phyloP scores from a whole-genome alignment of 202 grass and related monocot genomes.

The Alloteropsis angusta region DNA sequence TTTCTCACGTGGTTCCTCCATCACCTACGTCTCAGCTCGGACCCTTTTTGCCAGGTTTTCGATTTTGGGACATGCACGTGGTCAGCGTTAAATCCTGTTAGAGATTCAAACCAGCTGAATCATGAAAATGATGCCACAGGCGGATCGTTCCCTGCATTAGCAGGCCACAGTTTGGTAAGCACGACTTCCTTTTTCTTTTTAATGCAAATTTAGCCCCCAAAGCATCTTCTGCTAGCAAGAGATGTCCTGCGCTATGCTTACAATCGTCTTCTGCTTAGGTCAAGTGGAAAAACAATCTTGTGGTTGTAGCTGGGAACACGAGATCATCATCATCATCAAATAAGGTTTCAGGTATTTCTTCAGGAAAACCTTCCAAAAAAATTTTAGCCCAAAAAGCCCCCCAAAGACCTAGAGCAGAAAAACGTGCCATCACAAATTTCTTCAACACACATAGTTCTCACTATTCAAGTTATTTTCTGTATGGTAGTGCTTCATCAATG shows the following conservation, averaged over 20 bases:
- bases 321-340: slow-evolving; percentile 41
- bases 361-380: not conserved
- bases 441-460: not conserved
- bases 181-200: not conserved
- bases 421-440: not conserved
- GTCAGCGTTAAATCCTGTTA: slow-evolving; percentile 44
- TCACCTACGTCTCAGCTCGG: not conserved
- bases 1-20: not conserved
- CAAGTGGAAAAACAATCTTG: slow-evolving; percentile 72
- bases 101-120: slow-evolving; percentile 38
- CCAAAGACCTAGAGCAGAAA: not conserved
- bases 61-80: slow-evolving; percentile 77
- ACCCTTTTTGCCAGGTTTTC: slow-evolving; percentile 50
- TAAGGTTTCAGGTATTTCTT: slow-evolving; percentile 65
- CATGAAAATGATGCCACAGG: slow-evolving; percentile 35
- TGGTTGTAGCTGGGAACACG: slow-evolving; percentile 68
- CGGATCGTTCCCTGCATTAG: slow-evolving; percentile 50
- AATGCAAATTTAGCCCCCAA: not conserved
- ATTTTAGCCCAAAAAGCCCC: too few species aligned
- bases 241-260: not conserved
- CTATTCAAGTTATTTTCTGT: not conserved
- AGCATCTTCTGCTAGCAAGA: not conserved
- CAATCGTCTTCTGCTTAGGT: slow-evolving; percentile 36
- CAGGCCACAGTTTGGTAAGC: slow-evolving; percentile 80
- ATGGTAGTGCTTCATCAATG: not conserved